A percentile compares a stretch with the other conserved stretches of the same genome.
Conservation (phyloP, 2,329 filamentous ascomycete species). For the Fusarium kyushuense region DNA sequence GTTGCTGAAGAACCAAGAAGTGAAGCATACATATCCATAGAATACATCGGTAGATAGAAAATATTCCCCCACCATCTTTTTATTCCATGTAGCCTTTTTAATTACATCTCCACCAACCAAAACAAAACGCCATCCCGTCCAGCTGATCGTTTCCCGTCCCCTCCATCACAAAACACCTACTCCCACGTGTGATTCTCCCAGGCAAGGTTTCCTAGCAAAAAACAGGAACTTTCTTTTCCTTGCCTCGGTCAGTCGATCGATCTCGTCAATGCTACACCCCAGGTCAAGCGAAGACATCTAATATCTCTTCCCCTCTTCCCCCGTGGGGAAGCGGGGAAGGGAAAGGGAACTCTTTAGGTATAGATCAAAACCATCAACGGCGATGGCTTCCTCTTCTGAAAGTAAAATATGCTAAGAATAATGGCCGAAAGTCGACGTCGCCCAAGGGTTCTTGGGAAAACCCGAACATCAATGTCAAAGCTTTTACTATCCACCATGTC, state of each 20-base stretch:
- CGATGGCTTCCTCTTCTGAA: slow-evolving; percentile 44
- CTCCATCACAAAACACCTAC: slow-evolving; percentile 1
- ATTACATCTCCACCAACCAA: slow-evolving; percentile 35
- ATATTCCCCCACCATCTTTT: slow-evolving; percentile 24
- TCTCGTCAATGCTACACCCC: neutral
- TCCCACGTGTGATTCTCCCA: slow-evolving; percentile 24
- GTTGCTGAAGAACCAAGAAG: neutral
- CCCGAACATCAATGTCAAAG: slow-evolving; percentile 3
- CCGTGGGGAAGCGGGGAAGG: slow-evolving; percentile 40
- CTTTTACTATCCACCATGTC: neutral
- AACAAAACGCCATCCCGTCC: slow-evolving; percentile 12
- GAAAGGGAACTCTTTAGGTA: slow-evolving; percentile 31
- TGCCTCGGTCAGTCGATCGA: slow-evolving; percentile 35
- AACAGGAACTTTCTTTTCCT: neutral
- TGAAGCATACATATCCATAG: neutral
- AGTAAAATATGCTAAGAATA: slow-evolving; percentile 7
- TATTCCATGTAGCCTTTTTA: slow-evolving; percentile 7
- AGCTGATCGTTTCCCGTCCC: slow-evolving; percentile 35
- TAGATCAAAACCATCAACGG: slow-evolving; percentile 25
- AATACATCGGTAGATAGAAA: neutral
- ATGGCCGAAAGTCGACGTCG: slow-evolving; percentile 20
- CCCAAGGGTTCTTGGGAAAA: neutral
- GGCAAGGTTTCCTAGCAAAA: neutral
- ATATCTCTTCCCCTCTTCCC: slow-evolving; percentile 24
- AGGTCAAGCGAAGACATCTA: neutral